These are phyloP conservation scores for Fraxinus americana DNA, from an alignment of 257 asterid species.

Conservation along the genomic window DNA sequence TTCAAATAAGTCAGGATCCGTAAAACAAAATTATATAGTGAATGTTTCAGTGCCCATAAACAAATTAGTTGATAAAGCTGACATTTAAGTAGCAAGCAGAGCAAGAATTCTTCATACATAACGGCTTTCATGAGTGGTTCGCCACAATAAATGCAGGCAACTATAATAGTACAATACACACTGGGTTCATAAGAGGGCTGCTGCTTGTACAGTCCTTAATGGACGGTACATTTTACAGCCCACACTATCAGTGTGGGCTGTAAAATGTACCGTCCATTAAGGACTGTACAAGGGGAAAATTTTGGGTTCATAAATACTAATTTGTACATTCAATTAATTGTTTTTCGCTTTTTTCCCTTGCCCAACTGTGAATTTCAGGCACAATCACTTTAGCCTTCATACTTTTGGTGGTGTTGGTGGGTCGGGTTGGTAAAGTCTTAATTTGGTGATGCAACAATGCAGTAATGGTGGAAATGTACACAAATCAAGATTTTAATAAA, in stretches of 20 bases:
- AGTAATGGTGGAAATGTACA: neutral
- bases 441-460: neutral
- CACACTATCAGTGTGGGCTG: too few species aligned
- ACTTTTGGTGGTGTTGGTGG: neutral
- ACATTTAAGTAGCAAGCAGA: neutral
- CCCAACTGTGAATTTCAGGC: neutral
- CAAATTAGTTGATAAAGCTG: conserved; percentile 5
- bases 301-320: conserved; percentile 20
- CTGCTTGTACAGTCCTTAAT: too few species aligned
- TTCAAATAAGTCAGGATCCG: neutral
- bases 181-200: too few species aligned
- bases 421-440: neutral
- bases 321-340: neutral
- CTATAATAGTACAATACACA: neutral
- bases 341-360: neutral
- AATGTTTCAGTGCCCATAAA: neutral
- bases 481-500: neutral
- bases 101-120: neutral
- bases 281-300: too few species aligned
- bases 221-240: too few species aligned
- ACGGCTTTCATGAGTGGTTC: conserved; percentile 13
- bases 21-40: neutral
- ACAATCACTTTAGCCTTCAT: neutral
- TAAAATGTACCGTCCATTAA: too few species aligned
- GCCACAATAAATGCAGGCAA: conserved; percentile 28